Conservation (phyloP, 768 basidiomycete genomes). For the Pleurotus giganteus region DNA sequence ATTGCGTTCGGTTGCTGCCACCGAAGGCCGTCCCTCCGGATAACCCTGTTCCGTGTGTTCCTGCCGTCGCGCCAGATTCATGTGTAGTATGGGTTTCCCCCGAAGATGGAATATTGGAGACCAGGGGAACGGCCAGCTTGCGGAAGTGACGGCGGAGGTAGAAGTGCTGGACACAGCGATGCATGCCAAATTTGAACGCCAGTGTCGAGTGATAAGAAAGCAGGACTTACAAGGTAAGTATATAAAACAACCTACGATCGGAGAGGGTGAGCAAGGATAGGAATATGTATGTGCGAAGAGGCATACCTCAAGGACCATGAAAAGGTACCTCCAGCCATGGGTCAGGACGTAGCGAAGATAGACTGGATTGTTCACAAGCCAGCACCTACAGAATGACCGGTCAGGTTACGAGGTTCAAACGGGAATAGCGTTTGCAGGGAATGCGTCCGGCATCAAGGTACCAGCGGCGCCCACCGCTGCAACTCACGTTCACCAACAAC, state of each 20-base stretch:
- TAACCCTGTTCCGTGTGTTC: not conserved
- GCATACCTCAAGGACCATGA: not conserved
- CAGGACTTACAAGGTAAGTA: not conserved
- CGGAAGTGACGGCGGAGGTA: slow-evolving; percentile 1
- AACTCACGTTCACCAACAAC: no score
- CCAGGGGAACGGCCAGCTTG: not conserved
- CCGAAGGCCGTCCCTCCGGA: not conserved
- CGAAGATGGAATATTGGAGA: not conserved
- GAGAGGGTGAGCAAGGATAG: not conserved
- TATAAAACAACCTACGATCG: not conserved
- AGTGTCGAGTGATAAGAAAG: not conserved
- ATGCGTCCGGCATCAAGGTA: no score
- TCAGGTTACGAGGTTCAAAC: no score
- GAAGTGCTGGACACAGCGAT: not conserved
- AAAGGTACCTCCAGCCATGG: not conserved
- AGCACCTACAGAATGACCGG: no score
- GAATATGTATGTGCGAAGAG: not conserved
- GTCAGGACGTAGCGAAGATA: slow-evolving; percentile 1
- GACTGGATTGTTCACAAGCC: not conserved
- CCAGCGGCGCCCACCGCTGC: no score
- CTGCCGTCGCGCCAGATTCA: not conserved
- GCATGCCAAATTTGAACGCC: no score
- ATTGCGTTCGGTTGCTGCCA: not conserved
- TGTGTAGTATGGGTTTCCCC: not conserved
- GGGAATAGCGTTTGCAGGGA: no score